Base-by-base conservation (phyloP, 257 asterid species). In the Lantana camara region DNA sequence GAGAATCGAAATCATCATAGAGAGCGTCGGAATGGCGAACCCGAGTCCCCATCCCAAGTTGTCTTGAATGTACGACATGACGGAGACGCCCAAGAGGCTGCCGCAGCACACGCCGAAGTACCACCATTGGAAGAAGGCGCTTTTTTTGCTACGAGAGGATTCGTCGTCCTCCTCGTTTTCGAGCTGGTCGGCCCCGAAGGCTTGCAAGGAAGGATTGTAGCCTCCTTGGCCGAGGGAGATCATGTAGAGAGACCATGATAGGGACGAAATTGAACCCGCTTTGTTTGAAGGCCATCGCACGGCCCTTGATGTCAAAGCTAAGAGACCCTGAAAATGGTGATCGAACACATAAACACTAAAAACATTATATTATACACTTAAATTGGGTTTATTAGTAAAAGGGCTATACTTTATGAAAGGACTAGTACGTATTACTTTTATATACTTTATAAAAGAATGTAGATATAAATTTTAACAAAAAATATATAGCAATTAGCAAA, bases 31-130 rank as follows among this genome's bases (percentile, higher is more conserved):
- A 63, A 91, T 82, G 17, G 98, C 89, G 20, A 94, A 94, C 4
- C 99, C 99, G 0, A 91, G 38, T 5, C 96, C 98, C 99, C 99
- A 91, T 2, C 99, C 99, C 0, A 85, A 41, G 0, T 73, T 86
- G 41, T 94, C 99, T 30, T 94, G 99, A 23, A 94, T 79, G 7
- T 88, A 94, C 1, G 99, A 86, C 95, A 86, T 77, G 58, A 82
- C 64, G 0, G 96, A 82, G 19, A 88, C 84, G 2, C 99, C 99
- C 4, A 88, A 51, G 4, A 94, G 83, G 73, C 96, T 84, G 47
- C 99, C 99, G 16, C 91, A 83, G 34, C 99, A 94, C 8, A 94
- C 69, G 0, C 98, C 98, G 19, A 83, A 90, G 57, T 94, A 94
- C 96, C 96, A 94, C 90, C 97, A 85, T 6, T 94, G 98, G 75